A percentile compares a stretch with the other conserved stretches of the same genome.
Conservation (phyloP, 495 filamentous ascomycete genomes). For the Thozetella sp. region DNA sequence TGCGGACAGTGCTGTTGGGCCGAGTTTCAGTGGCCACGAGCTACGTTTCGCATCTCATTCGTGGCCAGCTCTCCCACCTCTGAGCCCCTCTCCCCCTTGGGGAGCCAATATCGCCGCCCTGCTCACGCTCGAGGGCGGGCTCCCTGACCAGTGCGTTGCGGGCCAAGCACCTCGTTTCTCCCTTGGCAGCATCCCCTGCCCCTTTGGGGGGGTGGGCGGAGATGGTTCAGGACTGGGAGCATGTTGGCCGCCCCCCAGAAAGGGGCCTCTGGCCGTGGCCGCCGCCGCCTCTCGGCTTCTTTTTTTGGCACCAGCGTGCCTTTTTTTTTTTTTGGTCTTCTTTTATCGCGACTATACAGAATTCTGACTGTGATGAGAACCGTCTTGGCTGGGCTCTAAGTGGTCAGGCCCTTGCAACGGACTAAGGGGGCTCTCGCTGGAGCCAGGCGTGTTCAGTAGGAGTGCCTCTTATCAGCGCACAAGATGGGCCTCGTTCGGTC, state of each 20-base stretch:
- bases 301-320: no score
- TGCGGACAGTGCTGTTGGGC: neutral
- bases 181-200: no score
- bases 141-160: neutral
- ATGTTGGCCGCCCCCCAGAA: neutral
- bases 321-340: no score
- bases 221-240: neutral
- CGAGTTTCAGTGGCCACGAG: constrained; percentile 2
- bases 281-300: neutral
- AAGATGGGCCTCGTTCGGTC: neutral
- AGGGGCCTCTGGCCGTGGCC: neutral
- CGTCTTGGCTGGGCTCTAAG: no score
- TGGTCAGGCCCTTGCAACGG: no score
- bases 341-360: no score
- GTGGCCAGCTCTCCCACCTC: neutral
- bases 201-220: no score
- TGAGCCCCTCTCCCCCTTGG: neutral
- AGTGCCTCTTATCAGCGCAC: neutral
- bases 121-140: neutral
- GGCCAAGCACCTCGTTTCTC: no score
- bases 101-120: neutral
- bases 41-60: constrained; percentile 3
- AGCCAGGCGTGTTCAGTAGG: neutral
- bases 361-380: no score
- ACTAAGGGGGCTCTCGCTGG: no score